Percentiles rank a stretch among this genome's conserved stretches.
These are phyloP conservation scores for Chrysopogon serrulatus DNA, from an alignment of 176 grass and related monocot genomes.

Conservation along the genomic window DNA sequence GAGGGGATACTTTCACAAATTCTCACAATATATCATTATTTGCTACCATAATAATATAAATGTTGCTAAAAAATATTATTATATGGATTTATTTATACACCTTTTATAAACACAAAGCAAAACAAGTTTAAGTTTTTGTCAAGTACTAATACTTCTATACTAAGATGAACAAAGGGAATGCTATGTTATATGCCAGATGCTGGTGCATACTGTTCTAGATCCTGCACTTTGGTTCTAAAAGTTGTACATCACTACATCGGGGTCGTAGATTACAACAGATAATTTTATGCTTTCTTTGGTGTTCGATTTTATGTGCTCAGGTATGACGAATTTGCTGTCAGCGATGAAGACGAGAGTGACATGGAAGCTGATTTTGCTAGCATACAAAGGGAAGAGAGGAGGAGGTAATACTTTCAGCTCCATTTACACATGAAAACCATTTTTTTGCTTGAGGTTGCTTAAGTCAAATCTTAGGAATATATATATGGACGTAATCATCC, in stretches of 20 bases:
- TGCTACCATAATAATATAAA: no score
- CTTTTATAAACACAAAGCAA: not conserved
- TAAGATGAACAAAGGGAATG: not conserved
- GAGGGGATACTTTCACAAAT: no score
- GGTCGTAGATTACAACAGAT: not conserved
- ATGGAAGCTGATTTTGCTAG: constrained; percentile 76
- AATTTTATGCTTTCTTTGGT: not conserved
- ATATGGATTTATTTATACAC: not conserved
- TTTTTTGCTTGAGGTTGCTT: not conserved
- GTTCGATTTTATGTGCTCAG: constrained; percentile 49
- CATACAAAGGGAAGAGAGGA: constrained; percentile 76
- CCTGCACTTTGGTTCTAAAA: not conserved
- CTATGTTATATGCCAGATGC: not conserved
- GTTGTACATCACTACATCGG: not conserved
- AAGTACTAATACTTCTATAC: not conserved
- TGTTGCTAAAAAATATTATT: no score
- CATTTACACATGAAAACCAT: not conserved
- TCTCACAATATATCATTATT: no score
- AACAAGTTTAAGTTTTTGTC: not conserved
- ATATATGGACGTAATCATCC: not conserved
- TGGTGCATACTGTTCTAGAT: not conserved
- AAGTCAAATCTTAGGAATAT: not conserved
- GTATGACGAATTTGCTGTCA: constrained; percentile 55
- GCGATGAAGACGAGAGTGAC: constrained; percentile 62
- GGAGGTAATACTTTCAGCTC: constrained; percentile 48